Evolutionary conservation across 202 grass and related monocot species (phyloP), one percentile per base, ranked within the genome.

Genomic region (Eragrostis tef): DNA sequence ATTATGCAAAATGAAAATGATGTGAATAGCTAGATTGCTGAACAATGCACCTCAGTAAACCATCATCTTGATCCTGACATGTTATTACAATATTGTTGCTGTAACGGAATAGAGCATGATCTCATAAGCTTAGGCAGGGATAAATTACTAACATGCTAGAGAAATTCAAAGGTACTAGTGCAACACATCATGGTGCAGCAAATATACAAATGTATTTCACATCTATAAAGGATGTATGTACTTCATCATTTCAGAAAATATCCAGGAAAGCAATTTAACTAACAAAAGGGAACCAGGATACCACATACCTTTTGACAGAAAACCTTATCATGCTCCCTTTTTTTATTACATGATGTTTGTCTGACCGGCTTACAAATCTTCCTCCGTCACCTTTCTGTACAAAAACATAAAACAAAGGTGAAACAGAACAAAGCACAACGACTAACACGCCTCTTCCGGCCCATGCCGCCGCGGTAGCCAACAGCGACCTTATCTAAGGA

Each of bases 281-380:
- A 36, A 74, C 11, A 34, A 78, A 61, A n/a, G 7, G 27, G 6
- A 6, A 16, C 20, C 12, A 29, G 51, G 82, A 60, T 66, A 86
- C 47, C 9, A 22, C 68, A 74, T 87, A 97, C 93, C 90, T 89
- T 89, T 89, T 93, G 48, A 97, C 93, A 62, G 43, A 89, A 87
- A 97, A 97, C 31, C 79, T 78, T 87, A 97, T 93, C 88, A 91
- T 88, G 82, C 84, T 89, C 77, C 90, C 90, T 42, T 66, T 90
- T 80, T 79, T 81, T 44, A 97, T 93, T 42, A 85, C 52, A 45
- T 97, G 93, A 2, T 64, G 21, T 44, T 81, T 86, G 57, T 97
- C 80, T 0, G 73, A 74, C 50, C 41, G 77, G 66, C 88, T 91
- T 61, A 87, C 57, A 89, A 93, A 97, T 54, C 45, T 84, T 66